Evolutionary conservation across 208 protist genomes (phyloP).

Genomic region (Acanthamoeba triangularis): DNA sequence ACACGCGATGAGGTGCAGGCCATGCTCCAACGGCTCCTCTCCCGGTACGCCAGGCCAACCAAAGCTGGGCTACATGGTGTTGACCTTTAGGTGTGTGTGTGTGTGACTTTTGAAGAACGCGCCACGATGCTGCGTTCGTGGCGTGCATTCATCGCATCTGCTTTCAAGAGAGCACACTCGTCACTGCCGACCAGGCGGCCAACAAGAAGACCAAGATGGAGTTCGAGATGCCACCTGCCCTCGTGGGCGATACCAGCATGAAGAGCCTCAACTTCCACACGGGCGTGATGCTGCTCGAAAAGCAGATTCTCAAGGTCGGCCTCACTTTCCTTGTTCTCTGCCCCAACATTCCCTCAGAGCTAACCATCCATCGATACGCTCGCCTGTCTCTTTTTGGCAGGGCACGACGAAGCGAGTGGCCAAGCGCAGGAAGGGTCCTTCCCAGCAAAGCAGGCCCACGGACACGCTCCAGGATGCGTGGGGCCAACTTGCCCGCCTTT

Average conservation of each 20-base stretch:
- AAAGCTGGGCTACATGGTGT: not conserved
- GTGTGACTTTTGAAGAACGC: not conserved
- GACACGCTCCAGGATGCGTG: slow-evolving; percentile 72
- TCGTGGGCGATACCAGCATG: slow-evolving; percentile 79
- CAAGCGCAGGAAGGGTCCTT: slow-evolving; percentile 61
- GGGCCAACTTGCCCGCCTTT: slow-evolving; percentile 80
- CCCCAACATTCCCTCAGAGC: not conserved
- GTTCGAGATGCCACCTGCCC: slow-evolving; percentile 51
- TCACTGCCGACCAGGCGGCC: slow-evolving; percentile 12
- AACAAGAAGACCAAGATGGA: slow-evolving; percentile 55
- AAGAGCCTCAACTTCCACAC: slow-evolving; percentile 80
- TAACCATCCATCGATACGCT: not conserved
- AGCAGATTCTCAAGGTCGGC: slow-evolving; percentile 81
- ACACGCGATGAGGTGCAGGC: slow-evolving; percentile 43
- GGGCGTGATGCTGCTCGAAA: slow-evolving; percentile 87
- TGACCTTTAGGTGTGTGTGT: not conserved
- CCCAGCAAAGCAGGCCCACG: not conserved
- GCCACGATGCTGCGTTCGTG: slow-evolving; percentile 68
- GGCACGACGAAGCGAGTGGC: slow-evolving; percentile 47
- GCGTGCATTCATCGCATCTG: slow-evolving; percentile 77
- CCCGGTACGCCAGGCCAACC: not conserved
- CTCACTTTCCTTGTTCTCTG: not conserved
- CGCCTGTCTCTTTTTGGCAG: not conserved
- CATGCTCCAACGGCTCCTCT: not conserved
- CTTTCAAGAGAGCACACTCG: slow-evolving; percentile 40